These are phyloP conservation scores for Zygosaccharomyces pseudobailii DNA, from an alignment of 1,139 yeast genomes.

Conservation along the genomic window DNA sequence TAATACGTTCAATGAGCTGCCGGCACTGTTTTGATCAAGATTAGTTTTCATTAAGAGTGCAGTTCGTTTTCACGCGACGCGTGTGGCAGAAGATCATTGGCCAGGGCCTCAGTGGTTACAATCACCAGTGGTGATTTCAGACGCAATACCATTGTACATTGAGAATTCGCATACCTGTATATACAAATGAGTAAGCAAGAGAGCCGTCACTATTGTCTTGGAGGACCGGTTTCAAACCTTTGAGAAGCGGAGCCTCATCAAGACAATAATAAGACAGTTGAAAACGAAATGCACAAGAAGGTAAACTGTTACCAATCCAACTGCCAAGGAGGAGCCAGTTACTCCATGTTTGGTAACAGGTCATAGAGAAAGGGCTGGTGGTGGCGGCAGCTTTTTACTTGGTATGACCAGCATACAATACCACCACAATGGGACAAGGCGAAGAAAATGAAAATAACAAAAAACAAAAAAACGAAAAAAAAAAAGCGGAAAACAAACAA, in stretches of 20 bases:
- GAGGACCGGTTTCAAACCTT: not conserved
- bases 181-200: not conserved
- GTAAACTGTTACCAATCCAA: not conserved
- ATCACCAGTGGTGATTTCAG: not conserved
- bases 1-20: not conserved
- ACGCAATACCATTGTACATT: not conserved
- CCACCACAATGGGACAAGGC: constrained; percentile 3
- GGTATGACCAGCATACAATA: constrained; percentile 10
- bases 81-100: not conserved
- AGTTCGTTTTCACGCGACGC: not conserved
- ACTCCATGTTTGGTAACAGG: too few species aligned
- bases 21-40: not conserved
- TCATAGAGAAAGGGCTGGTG: not conserved
- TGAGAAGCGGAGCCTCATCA: not conserved
- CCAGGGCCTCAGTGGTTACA: not conserved
- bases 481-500: constrained; percentile 3
- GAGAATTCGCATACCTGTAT: not conserved
- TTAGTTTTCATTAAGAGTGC: not conserved
- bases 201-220: not conserved
- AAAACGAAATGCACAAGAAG: not conserved
- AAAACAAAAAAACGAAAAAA: constrained; percentile 8
- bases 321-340: not conserved
- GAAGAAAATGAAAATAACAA: constrained; percentile 11
- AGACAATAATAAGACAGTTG: not conserved
- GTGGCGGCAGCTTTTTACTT: not conserved